Evolutionary conservation across 2,329 filamentous ascomycete genomes (phyloP), one percentile per base, ranked within the genome.

Genomic region (Pseudodiploospora longispora): DNA sequence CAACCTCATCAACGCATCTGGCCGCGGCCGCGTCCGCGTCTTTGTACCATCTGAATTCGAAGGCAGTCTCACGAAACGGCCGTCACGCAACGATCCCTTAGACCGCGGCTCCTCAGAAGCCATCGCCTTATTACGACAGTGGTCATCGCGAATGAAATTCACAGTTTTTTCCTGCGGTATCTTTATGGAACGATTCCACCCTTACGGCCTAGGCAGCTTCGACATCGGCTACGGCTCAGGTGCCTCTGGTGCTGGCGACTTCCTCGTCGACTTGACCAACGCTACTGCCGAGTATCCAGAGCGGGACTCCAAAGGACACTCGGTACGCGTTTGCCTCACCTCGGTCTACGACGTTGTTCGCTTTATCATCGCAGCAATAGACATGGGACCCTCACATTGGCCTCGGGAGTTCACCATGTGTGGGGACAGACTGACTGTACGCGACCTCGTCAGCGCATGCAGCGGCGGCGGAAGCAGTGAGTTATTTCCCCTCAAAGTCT

Each of bases 1-100:
- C 37, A 78, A 78, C 48, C 74, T 89, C 30, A 87, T 89, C 59
- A 78, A 84, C 52, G 84, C 85, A 2, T 83, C 85, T 1, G 76
- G 80, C 10, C 67, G 72, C 41, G 77, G 75, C 12, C 71, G 76
- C 12, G 84, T 89, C 2, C 73, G 76, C 10, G 74, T 78, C 32
- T 89, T 89, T 55, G 80, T 86, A 4, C 84, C 85, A 1, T 83
- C 84, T 6, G 85, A 88, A 54, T 89, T 88, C 53, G 83, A 87
- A 64, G 85, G 85, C 2, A 68, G 69, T 30, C 68, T 84, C 10
- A 62, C 64, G 12, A 69, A 75, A 37, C 71, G 83, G 40, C 71
- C 75, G 1, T 55, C 66, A 5, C 51, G 50, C 30, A 65, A 70
- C 44, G 80, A 84, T 46, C 72, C 78, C 2, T 65, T 86, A 27